These are phyloP conservation scores for Psidium friedrichsthalianum DNA, from an alignment of 345 rosid species.

Conservation along the genomic window DNA sequence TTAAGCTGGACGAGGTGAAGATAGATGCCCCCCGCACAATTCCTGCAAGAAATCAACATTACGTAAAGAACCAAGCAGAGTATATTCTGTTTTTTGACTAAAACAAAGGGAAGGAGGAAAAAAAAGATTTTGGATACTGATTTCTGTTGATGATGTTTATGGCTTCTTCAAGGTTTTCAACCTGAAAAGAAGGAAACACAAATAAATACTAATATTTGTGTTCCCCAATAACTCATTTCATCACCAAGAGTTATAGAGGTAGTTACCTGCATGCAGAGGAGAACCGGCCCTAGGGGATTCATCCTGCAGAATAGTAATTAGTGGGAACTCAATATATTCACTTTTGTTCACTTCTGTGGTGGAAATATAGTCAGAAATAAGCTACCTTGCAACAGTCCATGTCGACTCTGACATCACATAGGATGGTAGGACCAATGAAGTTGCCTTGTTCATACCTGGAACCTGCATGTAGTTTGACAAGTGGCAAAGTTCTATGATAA, in stretches of 20 bases:
- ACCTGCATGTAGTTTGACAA: conserved; percentile 19
- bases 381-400: conserved; percentile 63
- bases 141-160: conserved; percentile 40
- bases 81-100: background rate
- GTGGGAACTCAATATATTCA: background rate
- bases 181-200: conserved; percentile 12
- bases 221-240: background rate
- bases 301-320: conserved; percentile 22
- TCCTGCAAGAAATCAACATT: conserved; percentile 25
- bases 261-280: conserved; percentile 47
- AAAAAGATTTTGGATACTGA: conserved; percentile 19
- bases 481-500: background rate
- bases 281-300: conserved; percentile 43
- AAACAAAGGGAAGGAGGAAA: background rate
- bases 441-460: conserved; percentile 52
- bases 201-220: background rate
- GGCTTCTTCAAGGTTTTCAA: conserved; percentile 40
- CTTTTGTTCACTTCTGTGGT: background rate
- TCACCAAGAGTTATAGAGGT: background rate
- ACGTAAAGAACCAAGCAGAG: background rate
- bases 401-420: conserved; percentile 35
- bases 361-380: background rate
- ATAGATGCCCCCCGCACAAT: conserved; percentile 79
- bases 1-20: conserved; percentile 80
- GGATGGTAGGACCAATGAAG: conserved; percentile 52